phyloP scores from a whole-genome alignment of 768 basidiomycete genomes.

The Boletus edulis region DNA sequence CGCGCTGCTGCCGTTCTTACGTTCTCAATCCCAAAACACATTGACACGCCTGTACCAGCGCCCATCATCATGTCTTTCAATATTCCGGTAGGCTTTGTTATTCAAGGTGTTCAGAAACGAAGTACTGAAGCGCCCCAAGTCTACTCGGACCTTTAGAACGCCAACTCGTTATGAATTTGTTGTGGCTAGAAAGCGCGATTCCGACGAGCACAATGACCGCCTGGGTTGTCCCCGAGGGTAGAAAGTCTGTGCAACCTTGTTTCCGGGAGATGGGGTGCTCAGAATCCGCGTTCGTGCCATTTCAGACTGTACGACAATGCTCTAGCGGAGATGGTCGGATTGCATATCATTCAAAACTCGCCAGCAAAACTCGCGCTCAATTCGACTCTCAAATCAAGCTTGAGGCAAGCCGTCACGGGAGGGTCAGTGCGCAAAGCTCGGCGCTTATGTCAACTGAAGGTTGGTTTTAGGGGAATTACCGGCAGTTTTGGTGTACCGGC shows the following conservation, averaged over 20 bases:
- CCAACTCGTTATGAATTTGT: constrained; percentile 81
- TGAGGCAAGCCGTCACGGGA: constrained; percentile 84
- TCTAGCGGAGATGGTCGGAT: constrained; percentile 54
- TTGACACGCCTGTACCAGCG: constrained; percentile 77
- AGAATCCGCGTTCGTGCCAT: background rate
- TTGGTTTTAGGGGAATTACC: constrained; percentile 56
- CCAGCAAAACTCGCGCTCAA: constrained; percentile 66
- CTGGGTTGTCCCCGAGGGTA: constrained; percentile 75
- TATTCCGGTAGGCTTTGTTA: constrained; percentile 65
- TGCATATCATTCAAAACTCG: constrained; percentile 69
- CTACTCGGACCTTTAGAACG: constrained; percentile 76
- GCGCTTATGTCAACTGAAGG: constrained; percentile 5
- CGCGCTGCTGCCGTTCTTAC: constrained; percentile 73
- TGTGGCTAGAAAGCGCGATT: constrained; percentile 84
- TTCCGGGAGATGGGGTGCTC: background rate
- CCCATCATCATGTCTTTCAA: constrained; percentile 85
- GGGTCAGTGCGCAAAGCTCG: constrained; percentile 54
- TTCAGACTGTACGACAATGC: constrained; percentile 71
- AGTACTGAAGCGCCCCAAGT: constrained; percentile 36
- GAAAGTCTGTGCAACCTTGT: constrained; percentile 47
- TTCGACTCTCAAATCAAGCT: constrained; percentile 69
- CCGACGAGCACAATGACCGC: constrained; percentile 63
- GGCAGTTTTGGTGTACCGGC: constrained; percentile 84
- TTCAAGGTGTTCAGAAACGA: background rate
- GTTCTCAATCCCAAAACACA: constrained; percentile 74